Conservation (phyloP, 2,329 filamentous ascomycete species). For the Epichloe uncinata region DNA sequence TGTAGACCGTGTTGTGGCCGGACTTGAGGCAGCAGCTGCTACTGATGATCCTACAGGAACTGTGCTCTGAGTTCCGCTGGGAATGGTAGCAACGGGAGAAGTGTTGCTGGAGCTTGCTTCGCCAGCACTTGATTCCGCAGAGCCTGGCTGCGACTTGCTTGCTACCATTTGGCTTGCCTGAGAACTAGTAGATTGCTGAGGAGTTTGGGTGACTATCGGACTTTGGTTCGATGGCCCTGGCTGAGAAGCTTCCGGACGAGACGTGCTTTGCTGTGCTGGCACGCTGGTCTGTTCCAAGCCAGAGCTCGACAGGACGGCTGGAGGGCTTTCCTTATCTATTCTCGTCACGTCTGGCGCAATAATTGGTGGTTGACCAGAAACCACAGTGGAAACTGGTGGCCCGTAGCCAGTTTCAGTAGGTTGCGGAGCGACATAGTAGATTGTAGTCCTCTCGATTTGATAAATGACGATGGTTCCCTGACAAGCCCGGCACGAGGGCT, state of each 20-base stretch:
- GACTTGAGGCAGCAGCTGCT: no score
- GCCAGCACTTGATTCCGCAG: not conserved
- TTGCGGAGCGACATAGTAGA: not conserved
- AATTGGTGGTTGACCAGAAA: not conserved
- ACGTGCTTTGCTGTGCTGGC: no score
- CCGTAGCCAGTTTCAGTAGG: not conserved
- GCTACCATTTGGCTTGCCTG: no score
- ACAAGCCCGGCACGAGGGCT: slow-evolving; percentile 1
- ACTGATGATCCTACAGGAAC: no score
- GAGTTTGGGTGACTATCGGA: not conserved
- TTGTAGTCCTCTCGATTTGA: not conserved
- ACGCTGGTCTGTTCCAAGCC: not conserved
- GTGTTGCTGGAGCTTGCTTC: not conserved
- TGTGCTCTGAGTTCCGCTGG: no score
- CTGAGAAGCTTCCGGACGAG: no score
- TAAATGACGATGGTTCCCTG: slow-evolving; percentile 3
- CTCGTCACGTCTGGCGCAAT: not conserved
- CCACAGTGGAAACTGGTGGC: not conserved
- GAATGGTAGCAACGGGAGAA: no score
- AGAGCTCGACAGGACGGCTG: not conserved
- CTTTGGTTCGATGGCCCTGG: not conserved
- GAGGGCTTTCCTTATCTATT: not conserved
- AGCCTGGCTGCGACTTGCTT: not conserved
- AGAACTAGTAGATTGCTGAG: not conserved
- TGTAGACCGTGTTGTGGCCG: no score